A percentile compares a stretch with the other conserved stretches of the same genome.
phyloP scores from a whole-genome alignment of 805 yeast genomes.

The Kazachstania viticola region DNA sequence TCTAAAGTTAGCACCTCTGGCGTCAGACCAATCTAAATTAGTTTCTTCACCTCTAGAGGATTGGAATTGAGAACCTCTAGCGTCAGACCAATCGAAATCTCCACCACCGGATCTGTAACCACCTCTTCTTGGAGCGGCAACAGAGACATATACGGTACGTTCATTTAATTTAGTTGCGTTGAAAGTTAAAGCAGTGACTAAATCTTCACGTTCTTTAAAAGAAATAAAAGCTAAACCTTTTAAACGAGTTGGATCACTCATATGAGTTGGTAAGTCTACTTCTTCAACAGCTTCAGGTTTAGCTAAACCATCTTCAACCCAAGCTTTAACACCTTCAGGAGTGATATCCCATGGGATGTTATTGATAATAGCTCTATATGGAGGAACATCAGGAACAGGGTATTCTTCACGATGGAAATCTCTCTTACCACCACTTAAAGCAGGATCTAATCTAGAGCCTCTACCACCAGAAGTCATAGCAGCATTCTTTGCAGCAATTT shows the following conservation, averaged over 20 bases:
- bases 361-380: constrained; percentile 80
- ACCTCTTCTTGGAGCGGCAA: constrained; percentile 57
- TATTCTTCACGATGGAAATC: constrained; percentile 47
- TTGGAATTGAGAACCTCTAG: constrained; percentile 35
- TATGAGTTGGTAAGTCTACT: constrained; percentile 64
- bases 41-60: constrained; percentile 27
- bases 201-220: constrained; percentile 63
- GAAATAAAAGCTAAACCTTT: constrained; percentile 87
- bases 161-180: constrained; percentile 61
- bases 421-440: constrained; percentile 27
- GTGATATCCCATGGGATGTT: constrained; percentile 75
- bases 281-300: constrained; percentile 47
- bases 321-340: constrained; percentile 52
- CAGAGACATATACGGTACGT: constrained; percentile 62
- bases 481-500: constrained; percentile 10
- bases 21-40: constrained; percentile 33
- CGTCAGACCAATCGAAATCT: constrained; percentile 34
- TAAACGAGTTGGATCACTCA: constrained; percentile 48
- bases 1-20: constrained; percentile 5
- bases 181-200: constrained; percentile 60
- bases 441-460: constrained; percentile 28
- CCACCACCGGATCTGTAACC: constrained; percentile 33
- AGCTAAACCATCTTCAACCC: constrained; percentile 43
- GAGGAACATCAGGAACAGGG: constrained; percentile 86
- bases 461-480: constrained; percentile 16